A percentile compares a stretch with the other conserved stretches of the same genome.
These are phyloP conservation scores for Mallotus repandus DNA, from an alignment of 441 rosid genomes.

Conservation along the genomic window DNA sequence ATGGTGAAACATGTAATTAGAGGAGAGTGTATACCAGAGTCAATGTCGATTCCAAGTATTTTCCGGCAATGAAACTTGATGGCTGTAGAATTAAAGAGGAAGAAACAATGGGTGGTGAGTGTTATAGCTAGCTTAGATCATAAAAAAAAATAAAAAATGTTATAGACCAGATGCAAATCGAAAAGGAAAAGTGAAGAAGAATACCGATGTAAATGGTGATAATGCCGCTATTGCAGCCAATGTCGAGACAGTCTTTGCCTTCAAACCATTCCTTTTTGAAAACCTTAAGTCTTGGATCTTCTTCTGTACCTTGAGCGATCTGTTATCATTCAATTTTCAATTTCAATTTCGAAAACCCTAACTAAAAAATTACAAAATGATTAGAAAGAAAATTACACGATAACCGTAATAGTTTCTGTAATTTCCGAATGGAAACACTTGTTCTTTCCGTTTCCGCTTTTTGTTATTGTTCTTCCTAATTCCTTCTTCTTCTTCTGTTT, in stretches of 20 bases:
- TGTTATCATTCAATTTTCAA: conserved; percentile 23
- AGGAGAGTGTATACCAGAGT: conserved; percentile 57
- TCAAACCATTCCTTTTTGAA: conserved; percentile 77
- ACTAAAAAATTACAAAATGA: neutral
- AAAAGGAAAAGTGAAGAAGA: neutral
- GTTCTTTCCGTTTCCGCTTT: conserved; percentile 54
- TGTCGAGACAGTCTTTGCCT: conserved; percentile 77
- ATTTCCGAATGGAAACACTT: conserved; percentile 68
- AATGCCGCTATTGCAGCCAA: conserved; percentile 88
- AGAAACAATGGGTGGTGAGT: neutral
- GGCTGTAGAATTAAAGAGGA: conserved; percentile 46
- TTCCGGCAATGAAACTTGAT: conserved; percentile 64
- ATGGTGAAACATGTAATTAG: too few species aligned
- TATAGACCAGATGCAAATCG: too few species aligned
- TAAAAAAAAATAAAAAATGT: neutral
- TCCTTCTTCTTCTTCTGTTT: neutral
- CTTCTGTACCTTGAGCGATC: conserved; percentile 67
- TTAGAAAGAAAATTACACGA: conserved; percentile 39
- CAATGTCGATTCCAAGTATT: conserved; percentile 88
- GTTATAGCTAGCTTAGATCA: neutral
- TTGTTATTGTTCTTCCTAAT: conserved; percentile 24
- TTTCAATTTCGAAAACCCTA: neutral
- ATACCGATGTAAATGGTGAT: conserved; percentile 74
- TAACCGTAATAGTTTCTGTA: conserved; percentile 89
- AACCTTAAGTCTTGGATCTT: conserved; percentile 83